Evolutionary conservation across 1,284 basidiomycete genomes (phyloP).

Genomic region (Apiotrichum siamense): DNA sequence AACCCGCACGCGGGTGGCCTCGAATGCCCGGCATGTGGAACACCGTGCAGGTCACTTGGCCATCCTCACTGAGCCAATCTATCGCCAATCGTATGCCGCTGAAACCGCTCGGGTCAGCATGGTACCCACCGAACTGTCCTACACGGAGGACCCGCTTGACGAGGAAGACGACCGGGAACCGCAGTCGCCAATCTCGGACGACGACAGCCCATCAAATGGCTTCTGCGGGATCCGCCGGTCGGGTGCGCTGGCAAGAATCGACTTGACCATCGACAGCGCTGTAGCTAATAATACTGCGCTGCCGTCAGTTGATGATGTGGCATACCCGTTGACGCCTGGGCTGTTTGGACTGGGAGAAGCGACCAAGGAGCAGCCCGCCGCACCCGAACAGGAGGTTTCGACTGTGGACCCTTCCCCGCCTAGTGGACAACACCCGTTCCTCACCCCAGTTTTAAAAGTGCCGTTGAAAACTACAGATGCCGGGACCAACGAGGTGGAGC

Average conservation of each 20-base stretch:
- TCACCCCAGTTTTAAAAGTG: background rate
- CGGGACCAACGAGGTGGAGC: background rate
- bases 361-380: background rate
- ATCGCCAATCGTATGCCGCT: background rate
- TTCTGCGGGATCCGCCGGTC: background rate
- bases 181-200: too few species aligned
- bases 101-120: background rate
- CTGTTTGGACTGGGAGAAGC: background rate
- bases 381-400: background rate
- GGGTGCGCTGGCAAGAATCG: background rate
- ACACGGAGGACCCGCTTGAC: background rate
- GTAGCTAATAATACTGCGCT: background rate
- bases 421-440: too few species aligned
- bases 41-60: background rate
- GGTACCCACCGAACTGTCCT: background rate
- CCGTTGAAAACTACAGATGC: background rate
- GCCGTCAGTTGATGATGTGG: background rate
- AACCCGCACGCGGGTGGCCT: too few species aligned
- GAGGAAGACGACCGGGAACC: background rate
- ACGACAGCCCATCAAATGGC: background rate
- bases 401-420: background rate
- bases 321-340: background rate
- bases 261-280: background rate
- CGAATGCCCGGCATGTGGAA: background rate
- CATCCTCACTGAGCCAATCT: background rate